Evolutionary conservation across 495 filamentous ascomycete genomes (phyloP).

Genomic region (Talaromyces nanjingensis): DNA sequence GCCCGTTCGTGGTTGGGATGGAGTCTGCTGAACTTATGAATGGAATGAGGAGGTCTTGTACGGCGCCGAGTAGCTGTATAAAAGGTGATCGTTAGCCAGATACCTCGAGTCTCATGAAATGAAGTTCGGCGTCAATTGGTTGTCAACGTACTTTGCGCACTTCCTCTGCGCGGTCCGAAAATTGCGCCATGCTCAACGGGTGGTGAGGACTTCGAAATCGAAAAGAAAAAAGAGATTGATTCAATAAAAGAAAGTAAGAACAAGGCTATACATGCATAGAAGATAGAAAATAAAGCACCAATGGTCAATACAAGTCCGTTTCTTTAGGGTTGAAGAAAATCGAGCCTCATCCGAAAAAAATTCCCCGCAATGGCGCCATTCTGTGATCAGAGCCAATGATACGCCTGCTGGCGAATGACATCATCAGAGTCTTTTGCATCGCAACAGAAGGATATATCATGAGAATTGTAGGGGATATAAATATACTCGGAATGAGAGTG

Average conservation of each 20-base stretch:
- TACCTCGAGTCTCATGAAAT: background rate
- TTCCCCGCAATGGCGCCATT: slow-evolving; percentile 9
- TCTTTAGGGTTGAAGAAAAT: background rate
- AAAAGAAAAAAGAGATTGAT: background rate
- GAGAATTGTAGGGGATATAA: background rate
- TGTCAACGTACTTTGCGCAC: slow-evolving; percentile 34
- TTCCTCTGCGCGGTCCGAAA: slow-evolving; percentile 30
- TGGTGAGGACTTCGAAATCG: background rate
- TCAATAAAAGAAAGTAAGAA: background rate
- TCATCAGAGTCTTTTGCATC: background rate
- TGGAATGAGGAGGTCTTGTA: slow-evolving; percentile 67
- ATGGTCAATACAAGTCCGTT: background rate
- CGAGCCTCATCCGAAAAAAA: background rate
- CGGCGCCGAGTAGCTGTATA: slow-evolving; percentile 60
- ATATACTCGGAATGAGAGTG: background rate
- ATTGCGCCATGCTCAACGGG: background rate
- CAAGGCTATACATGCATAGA: background rate
- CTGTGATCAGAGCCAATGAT: background rate
- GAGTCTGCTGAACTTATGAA: slow-evolving; percentile 74
- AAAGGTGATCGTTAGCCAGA: background rate
- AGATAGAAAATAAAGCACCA: background rate
- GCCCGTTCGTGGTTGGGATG: slow-evolving; percentile 39
- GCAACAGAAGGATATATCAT: background rate
- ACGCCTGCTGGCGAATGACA: background rate
- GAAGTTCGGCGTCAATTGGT: background rate